phyloP scores from a whole-genome alignment of 164 flowering plant genomes.

The Echeveria elegans region DNA sequence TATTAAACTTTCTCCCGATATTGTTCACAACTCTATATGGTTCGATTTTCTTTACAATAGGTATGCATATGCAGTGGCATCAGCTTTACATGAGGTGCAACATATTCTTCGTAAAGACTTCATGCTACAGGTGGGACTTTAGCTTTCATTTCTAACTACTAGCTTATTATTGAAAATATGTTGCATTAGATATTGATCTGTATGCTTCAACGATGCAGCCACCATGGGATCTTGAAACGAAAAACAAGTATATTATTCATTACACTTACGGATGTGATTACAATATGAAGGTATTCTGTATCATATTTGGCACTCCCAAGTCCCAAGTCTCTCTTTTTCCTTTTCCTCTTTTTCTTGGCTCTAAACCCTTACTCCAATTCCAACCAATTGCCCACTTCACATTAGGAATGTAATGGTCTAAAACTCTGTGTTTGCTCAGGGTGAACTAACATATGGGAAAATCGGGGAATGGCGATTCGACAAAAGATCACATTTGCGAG shows the following conservation, averaged over 20 bases:
- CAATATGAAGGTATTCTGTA: constrained; percentile 50
- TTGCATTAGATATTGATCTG: not conserved
- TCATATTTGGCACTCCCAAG: not conserved
- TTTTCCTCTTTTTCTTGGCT: not conserved
- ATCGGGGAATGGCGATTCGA: constrained; percentile 97
- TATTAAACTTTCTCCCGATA: not conserved
- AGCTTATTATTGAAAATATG: not conserved
- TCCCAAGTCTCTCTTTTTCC: not conserved
- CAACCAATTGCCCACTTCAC: not conserved
- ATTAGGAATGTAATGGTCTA: not conserved
- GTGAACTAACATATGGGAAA: constrained; percentile 80
- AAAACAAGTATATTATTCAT: constrained; percentile 66
- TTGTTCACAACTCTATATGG: not conserved
- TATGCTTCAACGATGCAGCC: constrained; percentile 44
- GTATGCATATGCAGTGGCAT: constrained; percentile 71
- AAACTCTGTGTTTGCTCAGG: constrained; percentile 35
- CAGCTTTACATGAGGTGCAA: constrained; percentile 82
- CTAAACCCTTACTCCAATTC: not conserved
- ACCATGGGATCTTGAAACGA: constrained; percentile 70
- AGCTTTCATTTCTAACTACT: not conserved
- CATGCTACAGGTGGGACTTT: constrained; percentile 73
- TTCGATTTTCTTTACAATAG: constrained; percentile 15
- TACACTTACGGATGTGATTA: constrained; percentile 94
- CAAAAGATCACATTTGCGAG: constrained; percentile 65
- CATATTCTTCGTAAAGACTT: constrained; percentile 91